These are phyloP conservation scores for Davidsoniella neocaledoniae DNA, from an alignment of 2,329 filamentous ascomycete species.

Conservation along the genomic window DNA sequence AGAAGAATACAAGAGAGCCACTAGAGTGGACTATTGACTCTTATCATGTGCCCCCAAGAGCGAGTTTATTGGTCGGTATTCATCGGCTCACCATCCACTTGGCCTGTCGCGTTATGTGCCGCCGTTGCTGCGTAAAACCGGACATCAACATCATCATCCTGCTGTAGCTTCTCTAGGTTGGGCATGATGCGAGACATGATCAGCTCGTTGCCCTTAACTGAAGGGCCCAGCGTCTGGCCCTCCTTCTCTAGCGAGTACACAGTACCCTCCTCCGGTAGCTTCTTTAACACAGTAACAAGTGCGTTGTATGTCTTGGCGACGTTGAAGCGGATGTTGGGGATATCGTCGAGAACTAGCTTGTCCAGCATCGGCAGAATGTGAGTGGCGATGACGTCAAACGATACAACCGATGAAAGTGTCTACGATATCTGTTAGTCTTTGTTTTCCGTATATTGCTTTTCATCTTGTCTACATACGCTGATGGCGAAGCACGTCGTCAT, in stretches of 20 bases:
- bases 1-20: neutral
- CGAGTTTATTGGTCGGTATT: constrained; percentile 39
- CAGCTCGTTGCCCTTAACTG: constrained; percentile 57
- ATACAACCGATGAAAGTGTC: constrained; percentile 88
- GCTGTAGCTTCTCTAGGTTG: constrained; percentile 85
- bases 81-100: constrained; percentile 36
- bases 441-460: neutral
- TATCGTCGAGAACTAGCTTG: constrained; percentile 82
- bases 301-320: constrained; percentile 94
- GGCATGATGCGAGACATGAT: constrained; percentile 78
- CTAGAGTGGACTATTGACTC: neutral
- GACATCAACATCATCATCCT: constrained; percentile 95
- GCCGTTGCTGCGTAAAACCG: constrained; percentile 94
- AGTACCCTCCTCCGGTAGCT: constrained; percentile 76
- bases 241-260: constrained; percentile 73
- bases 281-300: constrained; percentile 79
- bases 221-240: constrained; percentile 43
- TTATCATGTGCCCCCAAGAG: neutral
- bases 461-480: constrained; percentile 38
- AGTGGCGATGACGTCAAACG: constrained; percentile 78
- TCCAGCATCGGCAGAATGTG: constrained; percentile 93
- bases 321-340: constrained; percentile 98
- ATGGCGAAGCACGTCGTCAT: constrained; percentile 99
- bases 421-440: constrained; percentile 24
- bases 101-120: constrained; percentile 39